Conservation (phyloP, 2,329 filamentous ascomycete species). For the Fusarium scirpi region DNA sequence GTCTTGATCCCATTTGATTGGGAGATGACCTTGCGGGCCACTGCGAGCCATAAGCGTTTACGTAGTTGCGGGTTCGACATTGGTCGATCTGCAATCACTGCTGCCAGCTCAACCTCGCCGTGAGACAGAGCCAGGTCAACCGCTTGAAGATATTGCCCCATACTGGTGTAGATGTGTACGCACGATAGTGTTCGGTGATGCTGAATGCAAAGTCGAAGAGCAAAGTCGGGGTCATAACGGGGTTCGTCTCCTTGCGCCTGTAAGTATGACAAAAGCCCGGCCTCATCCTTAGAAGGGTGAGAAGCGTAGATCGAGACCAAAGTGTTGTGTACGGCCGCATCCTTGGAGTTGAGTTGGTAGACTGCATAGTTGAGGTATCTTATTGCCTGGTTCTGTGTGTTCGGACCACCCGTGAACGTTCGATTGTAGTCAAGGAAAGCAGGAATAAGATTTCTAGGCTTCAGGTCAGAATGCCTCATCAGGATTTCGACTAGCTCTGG, state of each 20-base stretch:
- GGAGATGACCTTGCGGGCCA: conserved; percentile 93
- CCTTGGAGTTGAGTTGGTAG: conserved; percentile 81
- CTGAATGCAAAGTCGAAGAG: conserved; percentile 93
- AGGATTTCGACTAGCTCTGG: conserved; percentile 92
- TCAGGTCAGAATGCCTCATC: conserved; percentile 88
- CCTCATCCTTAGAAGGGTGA: conserved; percentile 84
- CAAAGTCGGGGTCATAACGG: conserved; percentile 94
- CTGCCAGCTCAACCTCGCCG: conserved; percentile 88
- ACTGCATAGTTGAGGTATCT: conserved; percentile 95
- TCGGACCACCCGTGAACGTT: conserved; percentile 70
- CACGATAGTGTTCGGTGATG: conserved; percentile 93
- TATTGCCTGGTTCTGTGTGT: conserved; percentile 87
- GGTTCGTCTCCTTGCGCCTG: conserved; percentile 90
- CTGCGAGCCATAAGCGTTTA: conserved; percentile 95
- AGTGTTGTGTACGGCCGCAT: conserved; percentile 95
- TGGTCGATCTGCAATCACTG: conserved; percentile 87
- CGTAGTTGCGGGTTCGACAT: conserved; percentile 82
- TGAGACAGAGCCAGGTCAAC: conserved; percentile 93
- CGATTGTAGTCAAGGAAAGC: conserved; percentile 95
- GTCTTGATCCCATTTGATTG: conserved; percentile 89
- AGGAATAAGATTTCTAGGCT: conserved; percentile 89
- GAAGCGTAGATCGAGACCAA: conserved; percentile 96
- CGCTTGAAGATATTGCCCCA: conserved; percentile 93
- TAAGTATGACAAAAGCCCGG: conserved; percentile 86
- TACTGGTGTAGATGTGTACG: conserved; percentile 96